Base-by-base conservation (phyloP, 305 asterid species). In the Fraxinus dipetala region DNA sequence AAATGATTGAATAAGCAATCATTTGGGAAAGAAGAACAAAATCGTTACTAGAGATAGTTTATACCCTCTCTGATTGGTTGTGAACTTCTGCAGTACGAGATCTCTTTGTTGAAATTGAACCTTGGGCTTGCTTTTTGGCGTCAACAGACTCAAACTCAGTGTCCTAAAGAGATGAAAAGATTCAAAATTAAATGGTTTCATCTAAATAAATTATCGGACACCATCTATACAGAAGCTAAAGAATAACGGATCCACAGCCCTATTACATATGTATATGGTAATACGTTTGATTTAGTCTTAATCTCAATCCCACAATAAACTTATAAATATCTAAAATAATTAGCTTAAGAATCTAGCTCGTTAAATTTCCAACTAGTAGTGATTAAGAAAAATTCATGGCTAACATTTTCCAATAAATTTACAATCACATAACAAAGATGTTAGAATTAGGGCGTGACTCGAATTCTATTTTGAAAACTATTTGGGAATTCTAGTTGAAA, bases 71-170 rank as follows among this genome's bases (percentile, higher is more conserved):
- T 0, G 91, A 88, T 31, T 85, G 88, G 86, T 91, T 91, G 85
- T 91, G 93, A 20, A 91, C 91, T 84, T 90, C 89, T 9, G 92
- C 90, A 26, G 91, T 89, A 36, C 95, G 92, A 8, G 89, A 78
- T 82, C 91, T 83, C 79, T 88, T 88, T 20, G 85, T 72, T 51
- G 91, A 80, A 9, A 87, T 30, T 24, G 92, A 87, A 77, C 85
- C 87, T 24, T 76, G 85, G 16, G 83, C 83, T 82, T 83, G 87
- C 79, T 79, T 88, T 79, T 85, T 87, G 24, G 81, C 85, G 20
- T 79, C 90, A 75, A 72, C 81, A 32, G 80, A 81, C 85, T 80
- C 91, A 72, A 80, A 72, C 59, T 90, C 91, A 1, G 56, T 59
- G 13, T 86, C 91, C 94, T 90, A 26, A 34, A 67, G 26, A 24